These are phyloP conservation scores for Starmerella riodocensis DNA, from an alignment of 805 yeast genomes.

Conservation along the genomic window DNA sequence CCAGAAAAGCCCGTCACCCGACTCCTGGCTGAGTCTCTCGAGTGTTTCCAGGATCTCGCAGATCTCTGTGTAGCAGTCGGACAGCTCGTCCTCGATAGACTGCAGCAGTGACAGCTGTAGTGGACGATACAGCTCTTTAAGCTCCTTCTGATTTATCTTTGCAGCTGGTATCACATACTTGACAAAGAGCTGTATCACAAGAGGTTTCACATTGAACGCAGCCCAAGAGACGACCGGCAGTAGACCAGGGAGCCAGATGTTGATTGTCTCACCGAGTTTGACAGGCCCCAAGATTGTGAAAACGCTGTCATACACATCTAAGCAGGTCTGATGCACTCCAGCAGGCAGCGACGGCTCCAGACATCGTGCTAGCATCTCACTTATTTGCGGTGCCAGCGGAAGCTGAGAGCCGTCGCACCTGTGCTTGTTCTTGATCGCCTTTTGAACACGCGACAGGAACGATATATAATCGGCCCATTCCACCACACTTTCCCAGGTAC, in stretches of 20 bases:
- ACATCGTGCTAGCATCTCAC: slow-evolving; percentile 64
- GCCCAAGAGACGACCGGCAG: slow-evolving; percentile 80
- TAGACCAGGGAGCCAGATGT: slow-evolving; percentile 85
- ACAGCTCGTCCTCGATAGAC: slow-evolving; percentile 84
- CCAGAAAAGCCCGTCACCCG: slow-evolving; percentile 74
- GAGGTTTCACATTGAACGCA: slow-evolving; percentile 76
- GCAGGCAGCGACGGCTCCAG: slow-evolving; percentile 73
- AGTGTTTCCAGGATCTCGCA: slow-evolving; percentile 48
- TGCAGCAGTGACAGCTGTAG: slow-evolving; percentile 63
- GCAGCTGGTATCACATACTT: slow-evolving; percentile 42
- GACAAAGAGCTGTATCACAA: slow-evolving; percentile 49
- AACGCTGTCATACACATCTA: slow-evolving; percentile 60
- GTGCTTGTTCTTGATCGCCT: slow-evolving; percentile 41
- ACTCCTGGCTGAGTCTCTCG: slow-evolving; percentile 34
- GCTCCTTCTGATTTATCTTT: slow-evolving; percentile 21
- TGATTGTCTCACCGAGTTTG: slow-evolving; percentile 41
- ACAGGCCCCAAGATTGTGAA: slow-evolving; percentile 51
- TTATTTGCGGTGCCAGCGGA: slow-evolving; percentile 54
- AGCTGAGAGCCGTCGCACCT: slow-evolving; percentile 29
- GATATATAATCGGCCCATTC: slow-evolving; percentile 99
- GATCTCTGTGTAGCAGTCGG: slow-evolving; percentile 60
- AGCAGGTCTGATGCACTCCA: slow-evolving; percentile 85
- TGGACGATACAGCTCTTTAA: slow-evolving; percentile 52
- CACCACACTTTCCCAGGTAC: slow-evolving; percentile 62
- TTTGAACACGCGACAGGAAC: slow-evolving; percentile 63